These are phyloP conservation scores for Trichoderma oligosporum DNA, from an alignment of 2,329 filamentous ascomycete genomes.

Conservation along the genomic window DNA sequence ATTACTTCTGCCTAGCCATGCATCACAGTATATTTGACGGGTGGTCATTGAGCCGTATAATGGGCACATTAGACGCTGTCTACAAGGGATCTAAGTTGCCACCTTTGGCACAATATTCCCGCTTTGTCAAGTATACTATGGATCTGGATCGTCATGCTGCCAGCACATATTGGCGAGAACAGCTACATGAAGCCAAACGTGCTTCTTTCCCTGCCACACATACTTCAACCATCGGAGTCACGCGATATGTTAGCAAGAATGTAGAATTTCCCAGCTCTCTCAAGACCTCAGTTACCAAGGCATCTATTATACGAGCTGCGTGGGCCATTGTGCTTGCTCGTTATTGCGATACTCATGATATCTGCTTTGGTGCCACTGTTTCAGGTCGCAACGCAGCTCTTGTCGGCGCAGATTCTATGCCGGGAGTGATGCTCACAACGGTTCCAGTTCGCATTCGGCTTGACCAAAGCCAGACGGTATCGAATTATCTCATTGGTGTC, in stretches of 20 bases:
- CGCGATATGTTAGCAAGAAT: background rate
- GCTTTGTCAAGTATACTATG: constrained; percentile 7
- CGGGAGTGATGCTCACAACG: constrained; percentile 7
- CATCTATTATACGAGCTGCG: constrained; percentile 23
- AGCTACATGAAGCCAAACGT: background rate
- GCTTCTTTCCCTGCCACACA: background rate
- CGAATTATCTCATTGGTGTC: constrained; percentile 20
- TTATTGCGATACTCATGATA: constrained; percentile 13
- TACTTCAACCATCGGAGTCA: background rate
- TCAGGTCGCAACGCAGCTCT: constrained; percentile 19
- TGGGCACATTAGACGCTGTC: background rate
- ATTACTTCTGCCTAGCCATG: constrained; percentile 1
- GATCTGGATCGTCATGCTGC: background rate
- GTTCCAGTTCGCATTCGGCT: constrained; percentile 9
- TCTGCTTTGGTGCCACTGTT: constrained; percentile 25
- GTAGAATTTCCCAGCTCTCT: background rate
- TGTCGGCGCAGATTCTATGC: constrained; percentile 1
- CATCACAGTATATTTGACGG: constrained; percentile 17
- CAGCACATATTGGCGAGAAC: background rate
- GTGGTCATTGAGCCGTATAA: constrained; percentile 6
- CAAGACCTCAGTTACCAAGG: constrained; percentile 11
- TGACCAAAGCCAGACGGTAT: background rate
- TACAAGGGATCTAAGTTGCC: constrained; percentile 19
- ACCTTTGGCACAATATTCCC: background rate
- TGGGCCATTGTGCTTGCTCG: constrained; percentile 24